phyloP scores from a whole-genome alignment of 805 yeast species.

The Yarrowia sp. region DNA sequence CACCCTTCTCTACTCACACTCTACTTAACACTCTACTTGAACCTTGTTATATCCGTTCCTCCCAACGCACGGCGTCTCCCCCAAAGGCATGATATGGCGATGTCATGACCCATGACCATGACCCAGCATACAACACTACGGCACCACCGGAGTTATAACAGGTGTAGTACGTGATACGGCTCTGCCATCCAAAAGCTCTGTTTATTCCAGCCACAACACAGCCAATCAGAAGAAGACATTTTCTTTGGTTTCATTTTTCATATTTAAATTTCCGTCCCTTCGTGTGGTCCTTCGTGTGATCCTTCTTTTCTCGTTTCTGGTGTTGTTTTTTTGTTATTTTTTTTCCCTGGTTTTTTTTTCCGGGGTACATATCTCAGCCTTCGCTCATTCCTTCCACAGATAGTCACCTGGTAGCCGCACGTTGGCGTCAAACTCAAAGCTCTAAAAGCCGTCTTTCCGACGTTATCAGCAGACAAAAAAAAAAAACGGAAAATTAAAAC shows the following conservation, averaged over 20 bases:
- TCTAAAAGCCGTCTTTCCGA: slow-evolving; percentile 3
- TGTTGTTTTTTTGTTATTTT: neutral
- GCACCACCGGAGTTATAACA: too few relatives aligned
- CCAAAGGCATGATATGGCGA: slow-evolving; percentile 25
- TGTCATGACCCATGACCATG: too few relatives aligned
- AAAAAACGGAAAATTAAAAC: neutral
- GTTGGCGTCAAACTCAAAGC: neutral
- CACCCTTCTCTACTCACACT: too few relatives aligned
- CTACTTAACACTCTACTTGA: too few relatives aligned
- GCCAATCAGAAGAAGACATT: too few relatives aligned
- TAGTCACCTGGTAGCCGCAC: slow-evolving; percentile 11
- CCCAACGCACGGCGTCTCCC: neutral
- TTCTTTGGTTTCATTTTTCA: too few relatives aligned
- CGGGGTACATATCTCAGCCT: neutral
- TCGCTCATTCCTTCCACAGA: slow-evolving; percentile 26
- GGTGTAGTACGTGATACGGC: too few relatives aligned
- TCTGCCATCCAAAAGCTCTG: too few relatives aligned
- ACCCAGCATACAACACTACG: too few relatives aligned
- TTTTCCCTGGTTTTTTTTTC: neutral
- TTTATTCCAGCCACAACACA: too few relatives aligned
- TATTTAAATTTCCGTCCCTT: too few relatives aligned
- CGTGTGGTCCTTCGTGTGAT: too few relatives aligned
- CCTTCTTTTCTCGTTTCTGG: neutral
- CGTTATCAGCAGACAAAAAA: neutral
- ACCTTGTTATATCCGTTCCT: neutral